Percentiles rank a stretch among this genome's conserved stretches.
phyloP scores from a whole-genome alignment of 441 rosid genomes.

The Breynia disticha region DNA sequence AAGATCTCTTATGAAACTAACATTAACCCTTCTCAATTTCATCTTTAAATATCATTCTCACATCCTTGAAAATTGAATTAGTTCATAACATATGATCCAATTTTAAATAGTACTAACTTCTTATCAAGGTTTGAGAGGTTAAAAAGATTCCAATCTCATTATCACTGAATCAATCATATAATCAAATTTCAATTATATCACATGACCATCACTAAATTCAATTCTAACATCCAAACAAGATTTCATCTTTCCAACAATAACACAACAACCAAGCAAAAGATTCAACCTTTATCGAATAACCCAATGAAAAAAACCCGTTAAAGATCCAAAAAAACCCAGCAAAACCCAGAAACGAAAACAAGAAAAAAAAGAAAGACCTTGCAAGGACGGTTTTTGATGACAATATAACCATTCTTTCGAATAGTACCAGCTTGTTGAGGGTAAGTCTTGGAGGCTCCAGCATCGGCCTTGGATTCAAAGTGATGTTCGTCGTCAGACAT shows the following conservation, averaged over 20 bases:
- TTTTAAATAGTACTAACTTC: too few relatives aligned
- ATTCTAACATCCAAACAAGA: too few relatives aligned
- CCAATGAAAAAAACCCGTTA: constrained; percentile 4
- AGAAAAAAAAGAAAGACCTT: constrained; percentile 25
- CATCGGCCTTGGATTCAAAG: constrained; percentile 81
- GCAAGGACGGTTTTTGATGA: constrained; percentile 76
- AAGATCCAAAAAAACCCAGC: constrained; percentile 12
- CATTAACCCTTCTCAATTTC: neutral
- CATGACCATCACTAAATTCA: too few relatives aligned
- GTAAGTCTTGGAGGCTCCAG: constrained; percentile 82
- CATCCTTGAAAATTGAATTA: too few relatives aligned
- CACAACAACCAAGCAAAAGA: too few relatives aligned
- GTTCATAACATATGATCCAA: too few relatives aligned
- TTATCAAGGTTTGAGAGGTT: too few relatives aligned
- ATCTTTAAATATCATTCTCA: neutral
- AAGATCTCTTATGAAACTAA: neutral
- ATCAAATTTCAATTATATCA: too few relatives aligned
- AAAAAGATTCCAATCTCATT: too few relatives aligned
- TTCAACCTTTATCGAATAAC: too few relatives aligned
- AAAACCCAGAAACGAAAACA: neutral
- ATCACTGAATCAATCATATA: too few relatives aligned
- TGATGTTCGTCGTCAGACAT: constrained; percentile 97
- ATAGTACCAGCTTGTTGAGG: constrained; percentile 87
- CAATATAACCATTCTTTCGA: constrained; percentile 78
- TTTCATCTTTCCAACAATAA: too few relatives aligned